Conservation (phyloP, 177 flowering plant genomes). For the Tripterygium wilfordii region DNA sequence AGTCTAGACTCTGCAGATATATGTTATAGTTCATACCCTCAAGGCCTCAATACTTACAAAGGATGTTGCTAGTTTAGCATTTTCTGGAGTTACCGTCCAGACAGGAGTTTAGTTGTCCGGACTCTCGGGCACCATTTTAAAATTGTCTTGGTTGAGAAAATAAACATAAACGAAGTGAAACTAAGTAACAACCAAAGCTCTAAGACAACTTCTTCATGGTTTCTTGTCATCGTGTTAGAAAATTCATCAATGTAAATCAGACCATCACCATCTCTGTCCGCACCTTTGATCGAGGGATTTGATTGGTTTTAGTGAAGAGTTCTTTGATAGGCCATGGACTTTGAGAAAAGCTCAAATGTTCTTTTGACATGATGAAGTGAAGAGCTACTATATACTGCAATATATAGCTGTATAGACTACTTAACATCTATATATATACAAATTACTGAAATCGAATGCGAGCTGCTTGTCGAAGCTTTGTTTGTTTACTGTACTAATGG, state of each 20-base stretch:
- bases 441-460: no score
- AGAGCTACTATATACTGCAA: no score
- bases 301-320: not conserved
- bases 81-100: no score
- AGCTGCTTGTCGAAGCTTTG: no score
- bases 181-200: not conserved
- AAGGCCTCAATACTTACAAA: slow-evolving; percentile 57
- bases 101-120: no score
- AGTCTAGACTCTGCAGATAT: slow-evolving; percentile 82
- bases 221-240: slow-evolving; percentile 25
- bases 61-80: no score
- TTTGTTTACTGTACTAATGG: no score
- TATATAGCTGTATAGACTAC: no score
- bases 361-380: not conserved
- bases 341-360: slow-evolving; percentile 9
- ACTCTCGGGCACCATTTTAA: no score
- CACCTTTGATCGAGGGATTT: slow-evolving; percentile 19
- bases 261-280: slow-evolving; percentile 32
- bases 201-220: slow-evolving; percentile 16
- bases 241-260: slow-evolving; percentile 27
- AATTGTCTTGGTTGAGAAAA: slow-evolving; percentile 3
- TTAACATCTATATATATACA: no score
- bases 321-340: slow-evolving; percentile 4
- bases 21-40: slow-evolving; percentile 73
- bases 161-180: slow-evolving; percentile 1